Conservation (phyloP, 1,284 basidiomycete genomes). For the Irpex sp. region DNA sequence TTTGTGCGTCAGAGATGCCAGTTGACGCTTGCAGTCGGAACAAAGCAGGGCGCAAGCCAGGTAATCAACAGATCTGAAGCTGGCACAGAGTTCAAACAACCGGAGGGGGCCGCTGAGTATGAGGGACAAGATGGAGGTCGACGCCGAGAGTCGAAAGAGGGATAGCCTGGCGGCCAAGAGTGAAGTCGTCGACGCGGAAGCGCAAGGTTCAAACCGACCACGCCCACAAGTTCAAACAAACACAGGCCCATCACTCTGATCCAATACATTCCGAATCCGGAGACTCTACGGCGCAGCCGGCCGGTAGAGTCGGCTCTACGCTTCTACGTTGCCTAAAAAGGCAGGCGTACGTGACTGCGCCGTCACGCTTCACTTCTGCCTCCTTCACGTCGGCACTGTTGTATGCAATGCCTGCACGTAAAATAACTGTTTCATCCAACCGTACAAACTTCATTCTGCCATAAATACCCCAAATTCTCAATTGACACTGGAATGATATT, state of each 20-base stretch:
- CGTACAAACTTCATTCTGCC: too few relatives aligned
- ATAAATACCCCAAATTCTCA: too few relatives aligned
- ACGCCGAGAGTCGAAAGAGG: neutral
- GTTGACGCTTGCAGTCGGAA: neutral
- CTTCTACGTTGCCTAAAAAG: too few relatives aligned
- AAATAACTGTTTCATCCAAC: too few relatives aligned
- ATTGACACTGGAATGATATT: too few relatives aligned
- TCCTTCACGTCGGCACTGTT: too few relatives aligned
- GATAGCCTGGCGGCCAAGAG: neutral
- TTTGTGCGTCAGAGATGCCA: neutral
- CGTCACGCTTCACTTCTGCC: too few relatives aligned
- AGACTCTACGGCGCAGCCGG: too few relatives aligned
- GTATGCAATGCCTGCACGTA: too few relatives aligned
- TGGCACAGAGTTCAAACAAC: neutral
- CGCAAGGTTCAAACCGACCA: neutral
- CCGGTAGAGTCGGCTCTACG: too few relatives aligned
- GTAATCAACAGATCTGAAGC: neutral
- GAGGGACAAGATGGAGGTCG: neutral
- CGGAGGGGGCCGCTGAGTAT: neutral
- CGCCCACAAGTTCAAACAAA: constrained; percentile 12
- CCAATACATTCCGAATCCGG: too few relatives aligned
- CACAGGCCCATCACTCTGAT: neutral
- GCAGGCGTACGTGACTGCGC: too few relatives aligned
- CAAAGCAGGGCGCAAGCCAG: neutral
- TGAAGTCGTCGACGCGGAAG: neutral